Conservation (phyloP, 495 filamentous ascomycete species). For the Penicillium coffeae region DNA sequence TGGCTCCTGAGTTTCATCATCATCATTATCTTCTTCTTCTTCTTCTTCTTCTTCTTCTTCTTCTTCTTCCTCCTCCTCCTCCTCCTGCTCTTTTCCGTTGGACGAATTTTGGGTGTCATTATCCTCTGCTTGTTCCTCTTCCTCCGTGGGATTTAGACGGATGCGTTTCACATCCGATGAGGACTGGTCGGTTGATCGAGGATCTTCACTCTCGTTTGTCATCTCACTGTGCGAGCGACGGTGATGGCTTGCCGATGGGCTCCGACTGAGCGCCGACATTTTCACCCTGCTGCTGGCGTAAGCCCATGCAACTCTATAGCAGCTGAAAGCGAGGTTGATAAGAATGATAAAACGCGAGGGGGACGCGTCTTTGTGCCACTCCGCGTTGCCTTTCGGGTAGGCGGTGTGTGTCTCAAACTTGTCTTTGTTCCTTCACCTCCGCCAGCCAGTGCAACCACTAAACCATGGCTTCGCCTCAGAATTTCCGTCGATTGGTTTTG, state of each 20-base stretch:
- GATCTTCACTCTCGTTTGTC: constrained; percentile 25
- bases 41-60: too few species aligned
- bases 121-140: constrained; percentile 9
- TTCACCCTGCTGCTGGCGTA: neutral
- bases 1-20: neutral
- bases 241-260: constrained; percentile 10
- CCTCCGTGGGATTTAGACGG: constrained; percentile 19
- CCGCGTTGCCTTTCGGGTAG: constrained; percentile 13
- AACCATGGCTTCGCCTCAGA: constrained; percentile 26
- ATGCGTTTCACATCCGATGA: constrained; percentile 33
- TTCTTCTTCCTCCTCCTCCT: neutral
- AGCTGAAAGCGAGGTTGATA: neutral
- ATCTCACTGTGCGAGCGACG: constrained; percentile 30
- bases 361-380: constrained; percentile 24
- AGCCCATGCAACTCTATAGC: neutral
- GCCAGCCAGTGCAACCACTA: constrained; percentile 2
- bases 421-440: constrained; percentile 6
- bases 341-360: constrained; percentile 10
- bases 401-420: constrained; percentile 21
- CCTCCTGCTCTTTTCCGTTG: neutral
- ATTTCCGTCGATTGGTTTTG: constrained; percentile 36
- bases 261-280: constrained; percentile 27
- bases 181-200: constrained; percentile 13
- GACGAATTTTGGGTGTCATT: constrained; percentile 1
- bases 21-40: too few species aligned